phyloP scores from a whole-genome alignment of 495 filamentous ascomycete genomes.

The Xylaria telfairii region DNA sequence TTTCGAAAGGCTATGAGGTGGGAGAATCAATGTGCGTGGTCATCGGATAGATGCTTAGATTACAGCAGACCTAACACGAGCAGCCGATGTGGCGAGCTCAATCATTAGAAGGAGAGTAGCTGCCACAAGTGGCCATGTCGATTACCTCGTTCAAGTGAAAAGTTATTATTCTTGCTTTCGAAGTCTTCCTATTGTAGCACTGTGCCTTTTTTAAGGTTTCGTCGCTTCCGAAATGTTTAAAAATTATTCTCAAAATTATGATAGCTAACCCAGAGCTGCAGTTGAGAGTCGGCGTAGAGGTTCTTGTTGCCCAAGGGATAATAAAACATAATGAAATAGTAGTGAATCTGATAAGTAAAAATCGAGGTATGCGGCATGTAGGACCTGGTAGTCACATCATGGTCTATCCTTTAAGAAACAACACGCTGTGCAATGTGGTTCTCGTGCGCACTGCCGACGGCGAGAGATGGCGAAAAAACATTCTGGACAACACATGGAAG shows the following conservation, averaged over 20 bases:
- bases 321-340: conserved; percentile 48
- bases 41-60: conserved; percentile 27
- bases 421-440: conserved; percentile 32
- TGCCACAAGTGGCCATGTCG: conserved; percentile 36
- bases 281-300: conserved; percentile 53
- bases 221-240: not conserved
- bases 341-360: conserved; percentile 45
- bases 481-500: conserved; percentile 11
- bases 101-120: conserved; percentile 39
- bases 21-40: conserved; percentile 12
- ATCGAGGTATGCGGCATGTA: conserved; percentile 51
- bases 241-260: not conserved
- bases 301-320: conserved; percentile 46
- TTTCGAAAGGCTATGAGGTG: conserved; percentile 18
- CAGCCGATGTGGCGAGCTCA: conserved; percentile 58
- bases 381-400: conserved; percentile 54
- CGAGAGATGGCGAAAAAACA: not conserved
- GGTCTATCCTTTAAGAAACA: conserved; percentile 31
- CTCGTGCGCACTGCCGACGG: conserved; percentile 19
- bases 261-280: not conserved
- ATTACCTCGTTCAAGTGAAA: conserved; percentile 43
- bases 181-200: not conserved
- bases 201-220: not conserved
- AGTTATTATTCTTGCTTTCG: not conserved
- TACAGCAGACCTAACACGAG: conserved; percentile 50